Percentiles rank a stretch among this genome's conserved stretches.
Conservation (phyloP, 2,329 filamentous ascomycete species). For the Trichoderma breve region DNA sequence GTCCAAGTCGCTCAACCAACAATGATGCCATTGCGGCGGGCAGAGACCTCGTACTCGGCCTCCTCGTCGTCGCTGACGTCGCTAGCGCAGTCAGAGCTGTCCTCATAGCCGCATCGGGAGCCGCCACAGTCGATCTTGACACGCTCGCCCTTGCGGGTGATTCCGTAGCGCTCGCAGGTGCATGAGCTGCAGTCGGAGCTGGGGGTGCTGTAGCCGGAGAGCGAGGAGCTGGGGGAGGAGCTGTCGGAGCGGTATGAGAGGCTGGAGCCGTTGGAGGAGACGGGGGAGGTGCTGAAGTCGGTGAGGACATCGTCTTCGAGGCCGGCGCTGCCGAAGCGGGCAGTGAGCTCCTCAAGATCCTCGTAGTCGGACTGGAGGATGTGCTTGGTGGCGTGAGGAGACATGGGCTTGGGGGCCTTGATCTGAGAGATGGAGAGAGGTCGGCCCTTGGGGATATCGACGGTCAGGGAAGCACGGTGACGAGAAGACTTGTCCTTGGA, state of each 20-base stretch:
- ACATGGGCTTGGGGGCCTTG: constrained; percentile 83
- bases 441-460: constrained; percentile 82
- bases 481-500: constrained; percentile 45
- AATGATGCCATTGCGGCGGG: constrained; percentile 64
- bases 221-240: constrained; percentile 69
- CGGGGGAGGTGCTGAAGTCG: constrained; percentile 57
- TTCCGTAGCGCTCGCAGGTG: constrained; percentile 94
- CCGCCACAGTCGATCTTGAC: constrained; percentile 97
- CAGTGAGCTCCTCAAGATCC: constrained; percentile 75
- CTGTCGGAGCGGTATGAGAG: constrained; percentile 71
- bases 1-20: constrained; percentile 40
- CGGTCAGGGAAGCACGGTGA: constrained; percentile 50
- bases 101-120: constrained; percentile 79
- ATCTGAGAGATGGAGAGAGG: constrained; percentile 87
- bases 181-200: constrained; percentile 75
- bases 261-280: constrained; percentile 67
- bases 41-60: constrained; percentile 44
- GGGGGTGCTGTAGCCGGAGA: constrained; percentile 76
- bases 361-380: constrained; percentile 81
- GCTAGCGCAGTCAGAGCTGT: constrained; percentile 59
- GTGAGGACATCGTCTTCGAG: constrained; percentile 57
- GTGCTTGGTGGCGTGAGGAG: constrained; percentile 81
- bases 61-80: constrained; percentile 60
- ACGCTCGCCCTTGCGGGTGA: constrained; percentile 87
- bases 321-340: constrained; percentile 65